Percentiles rank a stretch among this genome's conserved stretches.
Conservation (phyloP, 2,329 filamentous ascomycete species). For the Sclerotinia subarctica region DNA sequence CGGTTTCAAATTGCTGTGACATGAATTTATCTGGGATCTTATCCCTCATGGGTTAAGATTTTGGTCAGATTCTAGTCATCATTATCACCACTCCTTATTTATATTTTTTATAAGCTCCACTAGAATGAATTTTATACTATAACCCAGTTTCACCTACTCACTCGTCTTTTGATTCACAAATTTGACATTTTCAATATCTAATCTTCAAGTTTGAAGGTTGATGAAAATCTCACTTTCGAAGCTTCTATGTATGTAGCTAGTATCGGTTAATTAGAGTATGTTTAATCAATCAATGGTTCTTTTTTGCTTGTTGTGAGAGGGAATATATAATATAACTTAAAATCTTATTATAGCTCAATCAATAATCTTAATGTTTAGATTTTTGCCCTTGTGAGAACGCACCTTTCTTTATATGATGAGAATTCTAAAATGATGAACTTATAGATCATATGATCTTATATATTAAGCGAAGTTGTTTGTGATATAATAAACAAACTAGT, state of each 20-base stretch:
- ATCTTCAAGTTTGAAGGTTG: not conserved
- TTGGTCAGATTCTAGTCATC: not conserved
- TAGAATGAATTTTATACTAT: not conserved
- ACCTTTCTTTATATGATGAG: too few relatives aligned
- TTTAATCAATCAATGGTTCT: not conserved
- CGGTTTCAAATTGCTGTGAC: not conserved
- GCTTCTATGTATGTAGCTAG: rapidly evolving
- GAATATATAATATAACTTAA: not conserved
- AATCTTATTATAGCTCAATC: not conserved
- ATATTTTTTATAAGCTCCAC: not conserved
- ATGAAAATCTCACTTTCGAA: too few relatives aligned
- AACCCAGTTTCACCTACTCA: too few relatives aligned
- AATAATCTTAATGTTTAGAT: too few relatives aligned
- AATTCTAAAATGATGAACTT: too few relatives aligned
- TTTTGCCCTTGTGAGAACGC: too few relatives aligned
- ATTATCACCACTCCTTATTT: too few relatives aligned
- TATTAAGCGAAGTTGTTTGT: too few relatives aligned
- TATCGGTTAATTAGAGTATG: not conserved
- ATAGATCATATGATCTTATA: too few relatives aligned
- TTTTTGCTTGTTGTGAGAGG: not conserved
- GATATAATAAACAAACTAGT: too few relatives aligned
- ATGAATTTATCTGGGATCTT: not conserved
- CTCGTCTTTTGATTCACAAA: not conserved
- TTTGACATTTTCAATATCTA: not conserved
- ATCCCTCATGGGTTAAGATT: not conserved